Conservation (phyloP, 2,329 filamentous ascomycete genomes). For the Leptographium procerum region DNA sequence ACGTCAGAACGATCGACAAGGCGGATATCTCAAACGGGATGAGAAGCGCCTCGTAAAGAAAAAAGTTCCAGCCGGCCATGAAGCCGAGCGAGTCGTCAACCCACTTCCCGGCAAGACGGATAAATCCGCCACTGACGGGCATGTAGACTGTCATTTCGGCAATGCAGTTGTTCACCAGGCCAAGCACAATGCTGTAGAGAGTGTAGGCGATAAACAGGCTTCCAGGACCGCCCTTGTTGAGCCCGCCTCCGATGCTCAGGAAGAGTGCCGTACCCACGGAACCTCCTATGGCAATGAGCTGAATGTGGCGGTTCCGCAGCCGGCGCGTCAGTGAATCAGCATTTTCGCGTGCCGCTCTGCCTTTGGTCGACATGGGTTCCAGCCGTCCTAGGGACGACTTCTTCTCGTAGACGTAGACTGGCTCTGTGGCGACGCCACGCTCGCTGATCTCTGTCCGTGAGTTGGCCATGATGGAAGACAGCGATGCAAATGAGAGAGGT, state of each 20-base stretch:
- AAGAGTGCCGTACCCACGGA: slow-evolving; percentile 49
- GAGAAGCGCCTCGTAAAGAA: slow-evolving; percentile 28
- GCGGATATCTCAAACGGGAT: slow-evolving; percentile 31
- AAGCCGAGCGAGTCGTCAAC: slow-evolving; percentile 56
- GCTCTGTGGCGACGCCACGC: neutral
- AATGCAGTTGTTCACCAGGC: slow-evolving; percentile 51
- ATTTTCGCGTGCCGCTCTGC: slow-evolving; percentile 21
- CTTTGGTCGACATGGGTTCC: neutral
- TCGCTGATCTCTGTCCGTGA: no score
- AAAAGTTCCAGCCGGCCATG: slow-evolving; percentile 34
- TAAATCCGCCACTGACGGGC: slow-evolving; percentile 45
- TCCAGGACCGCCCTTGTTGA: slow-evolving; percentile 30
- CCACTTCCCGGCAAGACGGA: slow-evolving; percentile 48
- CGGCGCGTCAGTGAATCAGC: slow-evolving; percentile 28
- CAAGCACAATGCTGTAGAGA: slow-evolving; percentile 43
- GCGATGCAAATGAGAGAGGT: no score
- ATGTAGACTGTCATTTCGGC: slow-evolving; percentile 52
- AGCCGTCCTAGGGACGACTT: neutral
- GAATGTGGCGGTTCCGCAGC: slow-evolving; percentile 43
- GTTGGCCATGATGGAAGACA: neutral
- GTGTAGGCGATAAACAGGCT: slow-evolving; percentile 48
- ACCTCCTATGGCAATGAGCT: slow-evolving; percentile 47
- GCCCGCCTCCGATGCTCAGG: slow-evolving; percentile 48
- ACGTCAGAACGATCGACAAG: slow-evolving; percentile 26
- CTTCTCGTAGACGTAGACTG: neutral